A percentile compares a stretch with the other conserved stretches of the same genome.
Evolutionary conservation across 352 stramenopile genomes (phyloP).

Genomic region (Elongisporangium anandrum): DNA sequence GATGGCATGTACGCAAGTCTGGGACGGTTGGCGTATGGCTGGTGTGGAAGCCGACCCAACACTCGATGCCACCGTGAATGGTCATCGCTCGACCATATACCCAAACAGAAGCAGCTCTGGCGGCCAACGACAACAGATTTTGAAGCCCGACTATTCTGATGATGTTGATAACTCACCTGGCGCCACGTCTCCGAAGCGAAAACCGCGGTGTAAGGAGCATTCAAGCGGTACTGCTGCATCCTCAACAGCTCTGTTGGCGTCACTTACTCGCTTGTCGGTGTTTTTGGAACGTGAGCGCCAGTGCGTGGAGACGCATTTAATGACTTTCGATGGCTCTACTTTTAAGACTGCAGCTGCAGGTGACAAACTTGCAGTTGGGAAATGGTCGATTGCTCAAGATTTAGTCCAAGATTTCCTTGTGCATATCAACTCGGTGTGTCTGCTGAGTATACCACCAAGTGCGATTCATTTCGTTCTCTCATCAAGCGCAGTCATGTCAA

Average conservation of each 20-base stretch:
- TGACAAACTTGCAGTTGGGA: neutral
- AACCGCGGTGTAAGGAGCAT: neutral
- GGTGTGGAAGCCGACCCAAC: neutral
- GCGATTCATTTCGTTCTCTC: slow-evolving; percentile 19
- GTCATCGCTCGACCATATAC: neutral
- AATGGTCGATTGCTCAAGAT: slow-evolving; percentile 22
- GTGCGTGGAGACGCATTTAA: neutral
- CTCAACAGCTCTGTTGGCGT: neutral
- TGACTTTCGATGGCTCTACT: neutral
- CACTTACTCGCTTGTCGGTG: neutral
- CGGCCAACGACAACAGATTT: neutral
- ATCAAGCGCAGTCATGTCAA: slow-evolving; percentile 4
- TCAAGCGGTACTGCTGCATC: neutral
- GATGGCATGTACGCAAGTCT: neutral
- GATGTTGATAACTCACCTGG: neutral
- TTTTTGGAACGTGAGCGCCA: neutral
- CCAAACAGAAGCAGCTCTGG: neutral
- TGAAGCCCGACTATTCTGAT: neutral
- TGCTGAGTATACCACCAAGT: slow-evolving; percentile 23
- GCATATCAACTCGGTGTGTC: slow-evolving; percentile 10
- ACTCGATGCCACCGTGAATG: neutral
- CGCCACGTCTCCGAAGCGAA: neutral
- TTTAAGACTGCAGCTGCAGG: neutral
- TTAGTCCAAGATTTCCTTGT: slow-evolving; percentile 18
- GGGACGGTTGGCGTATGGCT: neutral